Evolutionary conservation across 371 early-diverging fungal species (phyloP).

Genomic region (Racocetra persica): DNA sequence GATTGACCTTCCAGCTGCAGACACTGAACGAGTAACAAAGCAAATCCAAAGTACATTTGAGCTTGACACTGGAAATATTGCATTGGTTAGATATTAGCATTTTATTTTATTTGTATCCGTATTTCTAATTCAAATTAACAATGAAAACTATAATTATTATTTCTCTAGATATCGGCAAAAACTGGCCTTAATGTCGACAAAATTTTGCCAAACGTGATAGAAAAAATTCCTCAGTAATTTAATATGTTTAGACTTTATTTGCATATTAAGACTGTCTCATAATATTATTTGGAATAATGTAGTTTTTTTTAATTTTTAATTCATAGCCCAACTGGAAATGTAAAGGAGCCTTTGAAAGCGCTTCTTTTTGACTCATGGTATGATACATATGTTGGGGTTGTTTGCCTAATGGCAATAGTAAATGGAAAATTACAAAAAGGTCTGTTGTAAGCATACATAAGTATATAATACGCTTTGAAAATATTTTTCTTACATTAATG

Average conservation of each 20-base stretch:
- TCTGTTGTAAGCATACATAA: conserved; percentile 25
- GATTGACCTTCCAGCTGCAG: conserved; percentile 92
- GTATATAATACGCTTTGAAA: not conserved
- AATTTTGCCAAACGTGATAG: conserved; percentile 81
- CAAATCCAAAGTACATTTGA: conserved; percentile 93
- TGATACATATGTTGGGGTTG: conserved; percentile 93
- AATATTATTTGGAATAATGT: not conserved
- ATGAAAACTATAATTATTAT: not conserved
- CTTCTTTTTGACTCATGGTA: conserved; percentile 97
- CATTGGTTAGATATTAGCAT: conserved; percentile 46
- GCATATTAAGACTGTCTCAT: not conserved
- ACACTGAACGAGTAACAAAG: conserved; percentile 73
- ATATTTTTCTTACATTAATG: not conserved
- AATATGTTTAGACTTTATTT: not conserved
- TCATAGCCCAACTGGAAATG: conserved; percentile 65
- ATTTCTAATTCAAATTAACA: not conserved
- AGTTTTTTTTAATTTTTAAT: conserved; percentile 6
- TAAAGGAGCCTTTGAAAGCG: conserved; percentile 75
- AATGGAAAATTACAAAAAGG: conserved; percentile 87
- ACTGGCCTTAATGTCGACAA: conserved; percentile 81
- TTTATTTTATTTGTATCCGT: not conserved
- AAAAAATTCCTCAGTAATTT: conserved; percentile 74
- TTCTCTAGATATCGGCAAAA: conserved; percentile 87
- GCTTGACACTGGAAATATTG: conserved; percentile 66
- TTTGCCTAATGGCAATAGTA: conserved; percentile 89